Percentiles rank a stretch among this genome's conserved stretches.
These are phyloP conservation scores for Nannochloropsis gaditana DNA, from an alignment of 108 stramenopile genomes.

Conservation along the genomic window DNA sequence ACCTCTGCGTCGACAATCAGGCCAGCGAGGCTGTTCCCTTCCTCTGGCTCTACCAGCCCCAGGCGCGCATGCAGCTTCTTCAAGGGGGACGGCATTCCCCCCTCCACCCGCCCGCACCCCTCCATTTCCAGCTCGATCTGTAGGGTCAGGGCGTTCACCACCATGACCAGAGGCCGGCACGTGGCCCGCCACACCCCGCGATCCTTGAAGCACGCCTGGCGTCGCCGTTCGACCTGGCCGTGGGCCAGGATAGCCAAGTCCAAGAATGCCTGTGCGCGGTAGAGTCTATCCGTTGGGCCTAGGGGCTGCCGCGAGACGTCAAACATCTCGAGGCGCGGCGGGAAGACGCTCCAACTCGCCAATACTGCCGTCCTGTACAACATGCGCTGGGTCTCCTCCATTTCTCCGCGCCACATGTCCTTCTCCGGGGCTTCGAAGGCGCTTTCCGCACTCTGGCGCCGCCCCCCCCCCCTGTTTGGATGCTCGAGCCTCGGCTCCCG, in stretches of 20 bases:
- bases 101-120: background rate
- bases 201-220: background rate
- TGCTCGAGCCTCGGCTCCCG: background rate
- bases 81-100: background rate
- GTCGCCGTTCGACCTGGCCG: background rate
- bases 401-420: background rate
- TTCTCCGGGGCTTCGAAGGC: background rate
- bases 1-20: background rate
- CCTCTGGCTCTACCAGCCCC: background rate
- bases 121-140: background rate
- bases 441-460: background rate
- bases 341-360: background rate
- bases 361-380: background rate
- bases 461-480: background rate
- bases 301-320: background rate
- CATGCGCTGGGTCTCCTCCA: slow-evolving; percentile 1
- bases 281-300: background rate
- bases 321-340: background rate
- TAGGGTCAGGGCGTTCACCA: background rate
- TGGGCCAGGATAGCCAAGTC: background rate
- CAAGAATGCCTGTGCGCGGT: background rate
- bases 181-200: background rate
- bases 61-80: background rate
- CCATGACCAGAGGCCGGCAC: background rate
- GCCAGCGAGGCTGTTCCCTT: background rate